These are phyloP conservation scores for Triticum turgidum DNA, from an alignment of 176 grass and related monocot genomes.

Conservation along the genomic window DNA sequence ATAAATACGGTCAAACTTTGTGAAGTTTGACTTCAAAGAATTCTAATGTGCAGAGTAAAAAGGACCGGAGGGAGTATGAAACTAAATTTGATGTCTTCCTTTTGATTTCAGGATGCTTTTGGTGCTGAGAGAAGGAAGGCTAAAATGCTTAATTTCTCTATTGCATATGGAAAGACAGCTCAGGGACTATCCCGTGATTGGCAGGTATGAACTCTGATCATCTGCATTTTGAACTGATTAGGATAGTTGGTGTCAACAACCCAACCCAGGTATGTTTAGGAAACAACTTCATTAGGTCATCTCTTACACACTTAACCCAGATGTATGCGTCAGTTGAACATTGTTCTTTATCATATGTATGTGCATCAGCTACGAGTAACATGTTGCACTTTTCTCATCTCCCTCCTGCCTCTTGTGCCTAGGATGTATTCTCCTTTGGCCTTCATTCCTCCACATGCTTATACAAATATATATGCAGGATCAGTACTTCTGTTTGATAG, in stretches of 20 bases:
- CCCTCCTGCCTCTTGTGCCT: neutral
- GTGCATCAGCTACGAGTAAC: neutral
- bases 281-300: neutral
- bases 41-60: no score
- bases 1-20: no score
- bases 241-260: neutral
- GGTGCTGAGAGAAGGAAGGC: conserved; percentile 88
- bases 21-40: no score
- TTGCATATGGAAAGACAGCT: conserved; percentile 93
- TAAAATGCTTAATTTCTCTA: conserved; percentile 98
- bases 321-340: neutral
- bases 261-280: neutral
- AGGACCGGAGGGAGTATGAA: neutral
- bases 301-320: conserved; percentile 17
- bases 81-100: neutral
- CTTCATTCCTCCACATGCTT: neutral
- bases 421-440: neutral
- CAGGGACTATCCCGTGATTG: conserved; percentile 72
- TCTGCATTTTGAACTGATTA: conserved; percentile 23
- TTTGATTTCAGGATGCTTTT: conserved; percentile 77
- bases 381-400: neutral
- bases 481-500: neutral
- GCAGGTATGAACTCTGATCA: conserved; percentile 62
- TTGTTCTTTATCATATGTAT: neutral
- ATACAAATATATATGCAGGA: neutral